Percentiles rank a stretch among this genome's conserved stretches.
Evolutionary conservation across 768 basidiomycete genomes (phyloP).

Genomic region (Kwoniella shandongensis): DNA sequence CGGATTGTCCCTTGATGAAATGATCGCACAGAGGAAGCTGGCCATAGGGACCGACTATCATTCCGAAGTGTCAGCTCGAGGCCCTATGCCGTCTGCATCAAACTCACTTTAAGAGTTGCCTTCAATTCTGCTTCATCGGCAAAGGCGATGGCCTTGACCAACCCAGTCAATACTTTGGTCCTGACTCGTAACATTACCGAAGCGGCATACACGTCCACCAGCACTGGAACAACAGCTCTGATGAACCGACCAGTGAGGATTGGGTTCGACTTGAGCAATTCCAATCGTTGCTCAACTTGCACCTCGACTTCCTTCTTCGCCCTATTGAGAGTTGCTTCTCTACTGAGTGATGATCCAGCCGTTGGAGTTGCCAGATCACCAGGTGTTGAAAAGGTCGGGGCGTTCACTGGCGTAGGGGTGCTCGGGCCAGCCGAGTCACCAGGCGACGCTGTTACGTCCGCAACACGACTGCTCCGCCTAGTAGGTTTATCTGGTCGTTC

Average conservation of each 20-base stretch:
- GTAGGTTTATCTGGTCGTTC: conserved; percentile 24
- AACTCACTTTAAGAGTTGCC: conserved; percentile 71
- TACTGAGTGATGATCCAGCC: conserved; percentile 17
- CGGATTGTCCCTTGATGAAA: conserved; percentile 88
- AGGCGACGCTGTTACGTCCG: conserved; percentile 25
- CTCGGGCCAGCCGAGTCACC: conserved; percentile 25
- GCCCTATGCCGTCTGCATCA: not conserved
- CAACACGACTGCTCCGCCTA: conserved; percentile 45
- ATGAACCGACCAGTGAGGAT: conserved; percentile 81
- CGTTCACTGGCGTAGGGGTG: conserved; percentile 16
- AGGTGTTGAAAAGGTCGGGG: not conserved
- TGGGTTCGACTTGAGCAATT: conserved; percentile 69
- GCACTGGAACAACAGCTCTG: conserved; percentile 82
- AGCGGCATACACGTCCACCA: conserved; percentile 99
- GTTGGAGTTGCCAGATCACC: conserved; percentile 46
- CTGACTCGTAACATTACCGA: conserved; percentile 85
- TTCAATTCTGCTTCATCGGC: conserved; percentile 73
- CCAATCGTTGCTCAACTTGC: conserved; percentile 62
- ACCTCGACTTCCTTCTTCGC: conserved; percentile 54
- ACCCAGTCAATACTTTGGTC: conserved; percentile 79
- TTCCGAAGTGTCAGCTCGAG: conserved; percentile 2
- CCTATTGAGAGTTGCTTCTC: conserved; percentile 23
- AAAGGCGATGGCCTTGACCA: conserved; percentile 90
- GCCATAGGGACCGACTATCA: conserved; percentile 91
- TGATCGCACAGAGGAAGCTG: conserved; percentile 87